Conservation (phyloP, 345 rosid species). For the Eucalyptus paniculata region DNA sequence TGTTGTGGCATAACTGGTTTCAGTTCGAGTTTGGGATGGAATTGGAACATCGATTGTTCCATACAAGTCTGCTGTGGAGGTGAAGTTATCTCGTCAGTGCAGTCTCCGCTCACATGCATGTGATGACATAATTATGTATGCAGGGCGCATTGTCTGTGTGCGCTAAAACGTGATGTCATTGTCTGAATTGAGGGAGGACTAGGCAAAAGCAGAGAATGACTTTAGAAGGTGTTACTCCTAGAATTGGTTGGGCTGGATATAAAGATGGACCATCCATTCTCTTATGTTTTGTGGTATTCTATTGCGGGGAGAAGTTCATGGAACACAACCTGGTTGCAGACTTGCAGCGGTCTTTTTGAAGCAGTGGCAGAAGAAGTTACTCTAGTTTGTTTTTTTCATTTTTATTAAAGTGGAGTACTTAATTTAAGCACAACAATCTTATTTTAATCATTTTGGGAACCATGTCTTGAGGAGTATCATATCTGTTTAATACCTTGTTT, state of each 20-base stretch:
- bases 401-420: not conserved
- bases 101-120: not conserved
- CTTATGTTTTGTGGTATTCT: not conserved
- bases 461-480: not conserved
- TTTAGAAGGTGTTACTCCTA: not conserved
- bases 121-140: not conserved
- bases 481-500: not conserved
- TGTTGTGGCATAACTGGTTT: not conserved
- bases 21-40: not conserved
- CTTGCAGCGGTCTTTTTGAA: not conserved
- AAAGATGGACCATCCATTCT: not conserved
- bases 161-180: not conserved
- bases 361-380: not conserved
- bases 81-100: not conserved
- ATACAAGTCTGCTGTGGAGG: not conserved
- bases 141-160: not conserved
- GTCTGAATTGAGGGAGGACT: not conserved
- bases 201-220: not conserved
- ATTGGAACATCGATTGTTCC: not conserved
- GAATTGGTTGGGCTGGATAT: not conserved
- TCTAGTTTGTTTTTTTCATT: not conserved
- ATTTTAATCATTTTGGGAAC: not conserved
- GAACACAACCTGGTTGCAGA: not conserved
- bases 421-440: not conserved
- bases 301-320: not conserved